phyloP scores from a whole-genome alignment of 257 asterid genomes.

The Solanum sitiens region DNA sequence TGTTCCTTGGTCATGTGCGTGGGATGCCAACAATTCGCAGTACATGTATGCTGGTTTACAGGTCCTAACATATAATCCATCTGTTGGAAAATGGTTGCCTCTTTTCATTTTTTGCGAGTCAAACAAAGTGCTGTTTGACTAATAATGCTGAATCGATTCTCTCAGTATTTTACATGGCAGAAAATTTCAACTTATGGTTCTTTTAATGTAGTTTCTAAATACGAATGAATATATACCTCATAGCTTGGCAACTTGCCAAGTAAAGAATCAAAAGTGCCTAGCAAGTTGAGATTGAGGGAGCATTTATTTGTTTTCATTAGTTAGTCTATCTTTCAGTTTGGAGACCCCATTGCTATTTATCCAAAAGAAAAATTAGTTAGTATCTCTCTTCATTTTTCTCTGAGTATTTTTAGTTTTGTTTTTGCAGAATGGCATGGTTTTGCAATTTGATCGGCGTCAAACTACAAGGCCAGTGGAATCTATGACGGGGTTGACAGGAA shows the following conservation, averaged over 20 bases:
- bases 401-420: neutral
- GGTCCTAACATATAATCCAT: conserved; percentile 29
- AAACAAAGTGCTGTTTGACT: neutral
- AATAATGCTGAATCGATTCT: neutral
- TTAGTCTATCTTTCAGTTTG: neutral
- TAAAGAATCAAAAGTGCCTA: neutral
- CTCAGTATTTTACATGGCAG: neutral
- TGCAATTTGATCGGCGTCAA: conserved; percentile 83
- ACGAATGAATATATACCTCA: neutral
- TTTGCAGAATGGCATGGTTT: conserved; percentile 65
- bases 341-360: neutral
- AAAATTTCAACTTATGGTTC: neutral
- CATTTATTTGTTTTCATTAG: neutral
- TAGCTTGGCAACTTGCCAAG: neutral
- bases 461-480: conserved; percentile 64
- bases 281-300: neutral
- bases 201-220: neutral
- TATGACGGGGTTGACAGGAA: conserved; percentile 41
- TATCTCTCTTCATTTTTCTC: neutral
- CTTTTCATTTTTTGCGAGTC: neutral
- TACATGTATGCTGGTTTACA: conserved; percentile 81
- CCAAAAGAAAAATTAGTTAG: neutral
- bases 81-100: neutral
- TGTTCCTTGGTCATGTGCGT: conserved; percentile 97
- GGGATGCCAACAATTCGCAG: conserved; percentile 61